These are phyloP conservation scores for Oryza longistaminata DNA, from an alignment of 176 grass and related monocot species.

Conservation along the genomic window DNA sequence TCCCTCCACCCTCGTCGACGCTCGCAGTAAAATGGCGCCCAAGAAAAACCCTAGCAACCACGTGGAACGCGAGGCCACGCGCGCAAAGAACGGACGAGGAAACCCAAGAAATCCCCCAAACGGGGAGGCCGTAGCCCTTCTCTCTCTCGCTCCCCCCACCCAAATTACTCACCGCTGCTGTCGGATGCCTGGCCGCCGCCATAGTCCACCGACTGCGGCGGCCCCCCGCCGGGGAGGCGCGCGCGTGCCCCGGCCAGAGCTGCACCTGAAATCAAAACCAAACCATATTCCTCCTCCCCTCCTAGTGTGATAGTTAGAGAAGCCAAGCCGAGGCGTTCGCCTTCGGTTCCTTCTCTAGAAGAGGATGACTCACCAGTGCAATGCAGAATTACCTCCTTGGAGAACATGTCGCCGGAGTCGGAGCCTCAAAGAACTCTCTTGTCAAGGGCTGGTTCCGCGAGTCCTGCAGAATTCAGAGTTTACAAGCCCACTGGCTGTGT, in stretches of 20 bases:
- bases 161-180: slow-evolving; percentile 72
- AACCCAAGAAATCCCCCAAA: slow-evolving; percentile 36
- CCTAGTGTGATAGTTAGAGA: slow-evolving; percentile 53
- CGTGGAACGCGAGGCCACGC: too few relatives aligned
- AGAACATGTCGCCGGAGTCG: slow-evolving; percentile 40
- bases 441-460: slow-evolving; percentile 34
- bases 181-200: slow-evolving; percentile 54
- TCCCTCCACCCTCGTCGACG: neutral
- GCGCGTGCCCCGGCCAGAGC: slow-evolving; percentile 1
- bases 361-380: slow-evolving; percentile 56
- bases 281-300: slow-evolving; percentile 55
- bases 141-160: neutral
- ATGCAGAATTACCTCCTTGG: slow-evolving; percentile 8
- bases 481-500: slow-evolving; percentile 48
- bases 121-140: slow-evolving; percentile 16
- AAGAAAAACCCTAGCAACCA: slow-evolving; percentile 31
- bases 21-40: slow-evolving; percentile 25
- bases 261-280: slow-evolving; percentile 29
- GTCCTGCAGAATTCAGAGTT: slow-evolving; percentile 45
- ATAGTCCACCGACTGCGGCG: slow-evolving; percentile 56
- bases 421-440: slow-evolving; percentile 34
- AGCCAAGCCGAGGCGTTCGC: slow-evolving; percentile 41
- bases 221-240: neutral
- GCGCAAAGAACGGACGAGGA: slow-evolving; percentile 3
- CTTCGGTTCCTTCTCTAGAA: slow-evolving; percentile 44